Evolutionary conservation across 2,329 filamentous ascomycete genomes (phyloP).

Genomic region (Pseudodiploospora longispora): DNA sequence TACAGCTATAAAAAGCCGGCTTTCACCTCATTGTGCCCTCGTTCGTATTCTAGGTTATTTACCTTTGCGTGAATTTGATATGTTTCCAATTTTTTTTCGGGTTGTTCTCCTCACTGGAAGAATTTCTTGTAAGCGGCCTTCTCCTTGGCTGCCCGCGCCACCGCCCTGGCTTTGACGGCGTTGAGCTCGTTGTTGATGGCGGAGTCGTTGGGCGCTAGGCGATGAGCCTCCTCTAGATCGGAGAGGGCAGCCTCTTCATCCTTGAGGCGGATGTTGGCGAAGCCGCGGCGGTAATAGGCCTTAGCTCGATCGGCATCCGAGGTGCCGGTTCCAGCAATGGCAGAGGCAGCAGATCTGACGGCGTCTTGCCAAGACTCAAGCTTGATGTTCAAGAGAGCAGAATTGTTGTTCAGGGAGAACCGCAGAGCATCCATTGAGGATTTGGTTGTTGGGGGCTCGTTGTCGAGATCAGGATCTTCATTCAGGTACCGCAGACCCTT

Average conservation of each 20-base stretch:
- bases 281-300: slow-evolving; percentile 74
- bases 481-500: slow-evolving; percentile 87
- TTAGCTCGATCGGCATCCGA: slow-evolving; percentile 78
- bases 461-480: slow-evolving; percentile 69
- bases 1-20: too few species aligned
- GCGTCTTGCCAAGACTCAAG: slow-evolving; percentile 63
- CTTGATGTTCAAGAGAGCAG: slow-evolving; percentile 79
- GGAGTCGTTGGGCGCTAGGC: slow-evolving; percentile 65
- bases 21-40: too few species aligned
- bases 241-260: slow-evolving; percentile 75
- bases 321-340: slow-evolving; percentile 58
- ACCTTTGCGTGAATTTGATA: background rate
- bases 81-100: background rate
- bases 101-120: slow-evolving; percentile 46
- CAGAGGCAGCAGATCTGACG: slow-evolving; percentile 60
- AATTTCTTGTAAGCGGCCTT: slow-evolving; percentile 91
- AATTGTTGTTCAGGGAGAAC: slow-evolving; percentile 82
- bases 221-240: slow-evolving; percentile 68
- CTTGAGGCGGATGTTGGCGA: slow-evolving; percentile 68
- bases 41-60: background rate
- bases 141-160: slow-evolving; percentile 73
- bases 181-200: slow-evolving; percentile 68
- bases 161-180: slow-evolving; percentile 67
- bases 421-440: slow-evolving; percentile 64
- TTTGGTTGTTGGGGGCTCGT: slow-evolving; percentile 61